Evolutionary conservation across 345 rosid genomes (phyloP), one percentile per base, ranked within the genome.

Genomic region (Rhodomyrtus tomentosa): DNA sequence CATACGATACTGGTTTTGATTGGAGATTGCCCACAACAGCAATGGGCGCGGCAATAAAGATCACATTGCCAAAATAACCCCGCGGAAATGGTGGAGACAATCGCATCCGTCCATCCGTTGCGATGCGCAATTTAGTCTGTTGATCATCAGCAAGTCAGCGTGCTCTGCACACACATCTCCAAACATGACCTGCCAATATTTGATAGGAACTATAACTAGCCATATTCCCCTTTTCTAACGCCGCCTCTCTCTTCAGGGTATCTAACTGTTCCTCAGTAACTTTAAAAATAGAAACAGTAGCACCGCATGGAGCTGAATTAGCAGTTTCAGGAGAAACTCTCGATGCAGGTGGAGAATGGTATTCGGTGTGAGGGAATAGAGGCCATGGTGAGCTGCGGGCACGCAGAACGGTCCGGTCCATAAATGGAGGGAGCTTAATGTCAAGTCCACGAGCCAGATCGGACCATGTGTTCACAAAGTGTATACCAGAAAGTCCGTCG

Each of bases 381-480:
- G 98, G 95, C 80, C 82, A 93, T 20, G 99, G 98, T 4, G 99
- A 98, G 62, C 94, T 98, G 79, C 95, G 87, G 80, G 98, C 96
- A 5, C 96, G 94, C 87, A 96, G 94, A 58, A 93, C 93, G 62
- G 94, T 93, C 25, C 99, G 91, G 50, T 96, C 95, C 4, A 96
- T 96, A 92, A 93, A 95, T 80, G 97, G 99, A 16, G 93, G 95
- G 53, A 92, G 53, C 24, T 90, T 88, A 36, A 93, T 87, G 85
- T 94, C 97, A 81, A 95, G 93, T 82, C 97, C 98, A 50, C 98
- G 94, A 74, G 98, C 96, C 91, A 96, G 92, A 85, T 95, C 98
- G n/a, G 99, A 92, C 99, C 99, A 96, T 36, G 98, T 84, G 32
- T 96, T 96, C 86, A 96, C 93, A 82, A 96, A 96, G 88, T 96